Evolutionary conservation across 495 filamentous ascomycete species (phyloP), one percentile per base, ranked within the genome.

Genomic region (Xylaria curta): DNA sequence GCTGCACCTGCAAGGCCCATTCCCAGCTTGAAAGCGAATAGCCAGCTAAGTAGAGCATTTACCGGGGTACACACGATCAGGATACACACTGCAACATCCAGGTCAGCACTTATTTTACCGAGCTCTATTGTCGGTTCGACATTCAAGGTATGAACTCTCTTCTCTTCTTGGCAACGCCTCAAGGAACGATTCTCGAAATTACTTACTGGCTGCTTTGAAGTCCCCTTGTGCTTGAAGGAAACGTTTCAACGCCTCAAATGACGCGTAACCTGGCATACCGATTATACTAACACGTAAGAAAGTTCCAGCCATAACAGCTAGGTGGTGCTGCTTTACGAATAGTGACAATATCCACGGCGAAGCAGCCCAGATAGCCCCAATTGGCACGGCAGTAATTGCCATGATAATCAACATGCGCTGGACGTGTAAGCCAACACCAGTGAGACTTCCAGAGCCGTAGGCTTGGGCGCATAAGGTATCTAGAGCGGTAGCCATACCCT

Each of bases 381-480:
- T 92, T 0, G 91, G 92, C 56, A 94, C 85, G 15, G 88, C 89
- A 64, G 91, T 83, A 1, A 85, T 59, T 81, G 86, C 88, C 36
- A 93, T 85, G 76, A 93, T 91, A 73, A 82, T 83, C n/a, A 86
- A 72, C 92, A 93, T 93, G 33, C 90, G 85, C 77, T 93, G 90
- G 72, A 91, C 85, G 72, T 94, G 91, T 60, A 94, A 74, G 3
- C 92, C 92, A 10, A 94, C 92, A 9, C 92, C 81, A 72, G 88
- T 86, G 71, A 86, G 91, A 72, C 84, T 87, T 1, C 92, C 92
- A 15, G 91, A 91, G 36, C 92, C 92, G 76, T 92, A 94, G 0
- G 92, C 91, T 78, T 94, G 92, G 0, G 92, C 87, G 75, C 92
- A 94, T 10, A 94, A 85, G 0, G 92, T 94, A 76, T 94, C 92